Evolutionary conservation across 2,329 filamentous ascomycete species (phyloP).

Genomic region (Fusarium armeniacum): DNA sequence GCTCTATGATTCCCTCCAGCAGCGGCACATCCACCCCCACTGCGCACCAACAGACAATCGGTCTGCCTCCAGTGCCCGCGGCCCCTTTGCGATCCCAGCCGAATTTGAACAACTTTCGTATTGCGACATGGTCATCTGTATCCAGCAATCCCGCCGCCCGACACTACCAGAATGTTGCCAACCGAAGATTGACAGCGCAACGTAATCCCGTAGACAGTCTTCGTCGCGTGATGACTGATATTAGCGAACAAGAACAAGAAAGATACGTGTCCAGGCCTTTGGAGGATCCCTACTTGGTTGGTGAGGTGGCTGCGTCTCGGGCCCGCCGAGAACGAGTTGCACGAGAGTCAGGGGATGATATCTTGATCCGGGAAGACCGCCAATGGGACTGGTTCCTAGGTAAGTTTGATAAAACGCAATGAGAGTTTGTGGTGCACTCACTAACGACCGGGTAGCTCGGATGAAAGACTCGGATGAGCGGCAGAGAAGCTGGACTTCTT

Average conservation of each 20-base stretch:
- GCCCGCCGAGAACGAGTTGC: constrained; percentile 70
- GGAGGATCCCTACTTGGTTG: constrained; percentile 77
- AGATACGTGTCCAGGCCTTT: constrained; percentile 61
- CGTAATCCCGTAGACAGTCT: constrained; percentile 53
- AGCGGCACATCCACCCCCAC: constrained; percentile 48
- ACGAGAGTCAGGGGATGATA: constrained; percentile 68
- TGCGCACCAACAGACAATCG: constrained; percentile 56
- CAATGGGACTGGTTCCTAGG: constrained; percentile 73
- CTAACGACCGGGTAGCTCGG: constrained; percentile 58
- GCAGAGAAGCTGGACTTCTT: constrained; percentile 63
- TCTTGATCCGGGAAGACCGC: constrained; percentile 69
- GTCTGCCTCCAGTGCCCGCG: constrained; percentile 66
- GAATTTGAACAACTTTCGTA: constrained; percentile 67
- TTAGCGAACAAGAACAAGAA: constrained; percentile 37
- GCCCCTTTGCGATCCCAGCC: constrained; percentile 56
- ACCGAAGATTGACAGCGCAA: constrained; percentile 68
- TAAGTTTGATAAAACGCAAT: constrained; percentile 54
- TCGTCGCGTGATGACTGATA: constrained; percentile 43
- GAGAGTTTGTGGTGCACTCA: not conserved
- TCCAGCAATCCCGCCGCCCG: constrained; percentile 67
- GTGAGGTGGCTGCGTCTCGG: constrained; percentile 72
- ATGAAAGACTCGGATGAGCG: constrained; percentile 66
- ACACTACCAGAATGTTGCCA: constrained; percentile 74
- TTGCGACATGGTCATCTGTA: constrained; percentile 72
- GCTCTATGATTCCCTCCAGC: constrained; percentile 42